Base-by-base conservation (phyloP, 495 filamentous ascomycete genomes). In the Aspergillus wentii region DNA sequence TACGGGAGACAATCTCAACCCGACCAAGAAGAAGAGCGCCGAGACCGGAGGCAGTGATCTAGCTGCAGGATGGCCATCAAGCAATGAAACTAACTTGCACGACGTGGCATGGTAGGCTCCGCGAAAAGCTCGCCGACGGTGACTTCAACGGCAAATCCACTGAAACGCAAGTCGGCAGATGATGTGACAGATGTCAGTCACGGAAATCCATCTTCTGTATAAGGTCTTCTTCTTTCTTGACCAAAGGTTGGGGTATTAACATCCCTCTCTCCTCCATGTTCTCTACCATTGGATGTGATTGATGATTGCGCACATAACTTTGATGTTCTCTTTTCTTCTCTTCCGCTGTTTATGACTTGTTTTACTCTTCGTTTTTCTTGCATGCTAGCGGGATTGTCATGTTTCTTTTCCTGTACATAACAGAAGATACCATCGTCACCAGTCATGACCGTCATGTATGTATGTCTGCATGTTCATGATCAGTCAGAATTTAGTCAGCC, bases 131-230 rank as follows among this genome's bases (percentile, higher is more conserved):
- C 43, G 23, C 40, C 44, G 27, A 33, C 30, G n/a, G 19, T 35
- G 18, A 19, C 29, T 17, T 26, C 38, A 8, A 33, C 43, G 20
- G 38, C 43, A 23, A 62, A 60, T 41, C 61, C 61, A 30, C 21
- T 62, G 19, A 64, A 64, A 29, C 57, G 61, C 26, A 64, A 64
- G 43, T 54, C 58, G 4, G 42, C 46, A 11, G 52, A 59, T 27
- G 56, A 52, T 30, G 21, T 27, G 30, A 36, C 31, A 27, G 33
- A 34, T 8, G 31, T 23, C 14, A 25, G 10, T 10, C 6, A 25
- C 22, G 22, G 22, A n/a, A n/a, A n/a, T n/a, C n/a, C n/a, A n/a
- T n/a, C n/a, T n/a, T n/a, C n/a, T n/a, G n/a, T n/a, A n/a, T n/a
- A n/a, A n/a, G n/a, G n/a, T n/a, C n/a, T n/a, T n/a, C n/a, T n/a